These are phyloP conservation scores for Beauveria sp. DNA, from an alignment of 2,329 filamentous ascomycete species.

Conservation along the genomic window DNA sequence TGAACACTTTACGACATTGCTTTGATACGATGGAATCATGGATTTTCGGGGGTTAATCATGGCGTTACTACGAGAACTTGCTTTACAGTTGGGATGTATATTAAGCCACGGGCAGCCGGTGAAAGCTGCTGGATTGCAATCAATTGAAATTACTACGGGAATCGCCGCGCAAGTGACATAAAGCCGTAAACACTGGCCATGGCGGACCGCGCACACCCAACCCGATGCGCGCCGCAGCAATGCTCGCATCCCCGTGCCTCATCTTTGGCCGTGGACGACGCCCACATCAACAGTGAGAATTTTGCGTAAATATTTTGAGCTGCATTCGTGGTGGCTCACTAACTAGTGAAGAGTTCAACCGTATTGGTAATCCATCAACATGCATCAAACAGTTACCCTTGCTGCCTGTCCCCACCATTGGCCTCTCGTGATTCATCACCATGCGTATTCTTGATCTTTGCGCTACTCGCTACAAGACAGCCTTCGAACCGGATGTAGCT, in stretches of 20 bases:
- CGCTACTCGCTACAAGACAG: conserved; percentile 20
- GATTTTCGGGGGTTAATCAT: conserved; percentile 35
- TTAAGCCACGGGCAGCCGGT: conserved; percentile 29
- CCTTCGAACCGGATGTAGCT: conserved; percentile 22
- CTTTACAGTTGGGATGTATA: conserved; percentile 35
- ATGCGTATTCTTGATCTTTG: too few species aligned
- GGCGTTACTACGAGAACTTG: conserved; percentile 37
- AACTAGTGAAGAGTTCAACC: too few species aligned
- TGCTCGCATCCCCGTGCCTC: too few species aligned
- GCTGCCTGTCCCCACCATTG: too few species aligned
- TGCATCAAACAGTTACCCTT: not conserved
- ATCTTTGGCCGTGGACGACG: too few species aligned
- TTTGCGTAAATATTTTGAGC: too few species aligned
- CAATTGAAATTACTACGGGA: conserved; percentile 13
- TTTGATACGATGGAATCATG: conserved; percentile 31
- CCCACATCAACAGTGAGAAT: too few species aligned
- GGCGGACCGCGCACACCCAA: too few species aligned
- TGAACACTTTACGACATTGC: conserved; percentile 34
- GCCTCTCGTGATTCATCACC: not conserved
- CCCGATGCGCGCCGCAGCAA: too few species aligned
- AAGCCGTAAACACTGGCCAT: too few species aligned
- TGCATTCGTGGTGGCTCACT: too few species aligned
- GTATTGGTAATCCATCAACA: too few species aligned
- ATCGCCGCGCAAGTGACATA: not conserved
- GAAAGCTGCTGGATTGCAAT: conserved; percentile 26